These are phyloP conservation scores for Simmondsia chinensis DNA, from an alignment of 148 eudicot genomes.

Conservation along the genomic window DNA sequence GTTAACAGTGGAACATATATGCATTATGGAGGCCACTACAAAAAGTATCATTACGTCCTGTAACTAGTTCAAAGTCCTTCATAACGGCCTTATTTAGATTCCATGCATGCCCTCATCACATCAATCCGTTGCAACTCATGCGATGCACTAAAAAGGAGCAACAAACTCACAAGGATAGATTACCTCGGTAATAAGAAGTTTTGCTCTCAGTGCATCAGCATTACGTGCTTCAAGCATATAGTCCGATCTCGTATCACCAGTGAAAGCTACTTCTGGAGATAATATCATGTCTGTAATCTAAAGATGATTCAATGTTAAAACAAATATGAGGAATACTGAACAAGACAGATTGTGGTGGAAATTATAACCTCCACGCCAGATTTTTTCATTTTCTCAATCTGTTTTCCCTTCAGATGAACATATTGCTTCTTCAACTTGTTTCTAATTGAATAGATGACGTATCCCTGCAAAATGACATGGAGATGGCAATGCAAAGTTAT, in stretches of 20 bases:
- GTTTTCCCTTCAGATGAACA: constrained; percentile 74
- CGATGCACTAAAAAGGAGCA: not conserved
- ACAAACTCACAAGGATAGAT: not conserved
- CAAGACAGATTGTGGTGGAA: not conserved
- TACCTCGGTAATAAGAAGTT: constrained; percentile 91
- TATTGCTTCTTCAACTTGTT: constrained; percentile 86
- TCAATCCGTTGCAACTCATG: too few species aligned
- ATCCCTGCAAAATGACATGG: constrained; percentile 63
- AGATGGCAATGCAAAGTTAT: too few species aligned
- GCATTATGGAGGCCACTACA: too few species aligned
- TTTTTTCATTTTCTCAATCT: constrained; percentile 86
- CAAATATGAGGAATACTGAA: constrained; percentile 4
- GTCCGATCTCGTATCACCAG: constrained; percentile 90
- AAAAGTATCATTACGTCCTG: too few species aligned
- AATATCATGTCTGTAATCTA: constrained; percentile 85
- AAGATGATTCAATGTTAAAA: constrained; percentile 12
- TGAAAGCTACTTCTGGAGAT: constrained; percentile 92
- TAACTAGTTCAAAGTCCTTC: too few species aligned
- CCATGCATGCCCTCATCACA: too few species aligned
- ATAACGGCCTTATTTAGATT: too few species aligned
- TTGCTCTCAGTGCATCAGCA: constrained; percentile 91
- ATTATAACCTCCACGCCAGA: constrained; percentile 77
- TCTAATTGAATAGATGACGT: constrained; percentile 76
- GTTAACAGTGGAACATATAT: too few species aligned
- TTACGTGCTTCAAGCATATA: constrained; percentile 78